Base-by-base conservation (phyloP, 257 asterid genomes). In the Solanum acaule region DNA sequence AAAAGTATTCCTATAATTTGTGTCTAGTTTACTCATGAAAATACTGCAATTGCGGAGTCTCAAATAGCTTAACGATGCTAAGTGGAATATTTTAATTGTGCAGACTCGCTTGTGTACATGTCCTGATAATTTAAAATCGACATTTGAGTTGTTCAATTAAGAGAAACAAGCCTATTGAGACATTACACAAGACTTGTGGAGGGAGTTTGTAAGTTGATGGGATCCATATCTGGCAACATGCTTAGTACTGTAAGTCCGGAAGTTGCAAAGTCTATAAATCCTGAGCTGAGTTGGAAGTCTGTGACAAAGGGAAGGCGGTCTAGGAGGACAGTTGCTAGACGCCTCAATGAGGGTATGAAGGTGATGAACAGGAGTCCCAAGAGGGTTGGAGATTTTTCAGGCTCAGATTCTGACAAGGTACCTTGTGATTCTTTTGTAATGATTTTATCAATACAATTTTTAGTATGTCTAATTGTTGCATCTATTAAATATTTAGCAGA, bases 381-480 rank as follows among this genome's bases (percentile, higher is more conserved):
- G 87, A 93, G 96, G 89, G 96, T 95, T 20, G 95, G 95, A 63
- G 96, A 93, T 87, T 92, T 94, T 90, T 92, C 94, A 31, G 94
- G 93, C 73, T 95, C 96, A 72, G 98, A 94, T 87, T 93, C 95
- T 29, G 98, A 96, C 83, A 96, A 94, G 95, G 98, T 94, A 90
- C 88, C 37, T 86, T 71, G 18, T 79, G 11, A 59, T 88, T 67
- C 46, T 37, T 25, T 76, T 20, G 14, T 35, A 71, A 49, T 31
- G 37, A 12, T 40, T 79, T 34, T 78, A 49, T 37, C 46, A 71
- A 23, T 72, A 56, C 15, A 13, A 33, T 33, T 37, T 56, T 44
- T 61, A 27, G 78, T 82, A 5, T 52, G 25, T 46, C 86, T 40
- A 20, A 59, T 25, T 52, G 68, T 70, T 87, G 12, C 65, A 42